Conservation (phyloP, 1,284 basidiomycete genomes). For the Papiliotrema fonsecae region DNA sequence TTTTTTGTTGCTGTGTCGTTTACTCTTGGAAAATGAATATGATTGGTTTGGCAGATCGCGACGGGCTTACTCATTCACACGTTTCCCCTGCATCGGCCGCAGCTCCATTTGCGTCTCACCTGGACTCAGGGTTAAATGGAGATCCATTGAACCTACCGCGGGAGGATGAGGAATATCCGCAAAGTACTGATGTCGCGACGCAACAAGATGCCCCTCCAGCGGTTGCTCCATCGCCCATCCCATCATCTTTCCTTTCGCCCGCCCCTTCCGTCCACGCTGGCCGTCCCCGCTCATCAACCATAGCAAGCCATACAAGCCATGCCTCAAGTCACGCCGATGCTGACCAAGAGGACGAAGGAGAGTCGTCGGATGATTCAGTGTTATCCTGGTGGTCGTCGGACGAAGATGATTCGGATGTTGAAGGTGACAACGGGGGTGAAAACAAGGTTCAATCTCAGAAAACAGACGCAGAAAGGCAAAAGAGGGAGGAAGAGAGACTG, state of each 20-base stretch:
- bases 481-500: constrained; percentile 56
- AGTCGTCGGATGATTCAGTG: constrained; percentile 31
- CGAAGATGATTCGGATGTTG: constrained; percentile 36
- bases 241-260: not conserved
- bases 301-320: not conserved
- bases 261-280: constrained; percentile 6
- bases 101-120: no score
- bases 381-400: constrained; percentile 43
- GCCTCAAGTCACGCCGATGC: no score
- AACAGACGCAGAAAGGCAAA: constrained; percentile 17
- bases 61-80: no score
- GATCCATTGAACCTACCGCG: no score
- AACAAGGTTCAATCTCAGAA: no score
- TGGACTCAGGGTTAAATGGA: no score
- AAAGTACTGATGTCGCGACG: no score
- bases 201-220: no score
- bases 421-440: constrained; percentile 18
- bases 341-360: constrained; percentile 32
- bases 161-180: no score
- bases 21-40: constrained; percentile 14
- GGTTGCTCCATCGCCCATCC: no score
- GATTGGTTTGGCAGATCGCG: no score
- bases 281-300: constrained; percentile 6
- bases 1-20: constrained; percentile 35
- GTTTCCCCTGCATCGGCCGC: no score